A percentile compares a stretch with the other conserved stretches of the same genome.
Conservation (phyloP, 768 basidiomycete genomes). For the Pisolithus marmoratus region DNA sequence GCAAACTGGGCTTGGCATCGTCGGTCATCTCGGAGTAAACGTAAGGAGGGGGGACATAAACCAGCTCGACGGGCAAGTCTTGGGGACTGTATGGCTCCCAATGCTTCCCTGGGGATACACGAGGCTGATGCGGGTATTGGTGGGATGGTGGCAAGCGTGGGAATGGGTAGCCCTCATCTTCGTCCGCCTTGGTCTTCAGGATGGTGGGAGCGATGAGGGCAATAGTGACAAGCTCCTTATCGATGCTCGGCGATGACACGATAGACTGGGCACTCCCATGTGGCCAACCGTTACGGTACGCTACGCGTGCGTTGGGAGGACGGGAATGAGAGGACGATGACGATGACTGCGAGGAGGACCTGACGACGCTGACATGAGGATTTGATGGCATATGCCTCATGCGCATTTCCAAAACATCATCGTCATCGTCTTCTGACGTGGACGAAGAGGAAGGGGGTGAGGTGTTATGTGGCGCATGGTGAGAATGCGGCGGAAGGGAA, state of each 20-base stretch:
- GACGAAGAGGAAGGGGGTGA: conserved; percentile 26
- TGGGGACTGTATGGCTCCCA: conserved; percentile 23
- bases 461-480: conserved; percentile 12
- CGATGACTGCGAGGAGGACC: conserved; percentile 37
- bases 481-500: conserved; percentile 6
- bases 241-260: conserved; percentile 26
- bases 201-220: conserved; percentile 75
- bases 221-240: conserved; percentile 60
- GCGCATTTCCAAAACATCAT: conserved; percentile 65
- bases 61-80: conserved; percentile 59
- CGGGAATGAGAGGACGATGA: conserved; percentile 22
- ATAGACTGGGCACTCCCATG: conserved; percentile 42
- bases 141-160: conserved; percentile 10
- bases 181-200: conserved; percentile 70
- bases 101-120: conserved; percentile 6
- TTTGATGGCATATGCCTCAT: conserved; percentile 22
- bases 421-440: conserved; percentile 41
- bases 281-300: conserved; percentile 17
- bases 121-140: conserved; percentile 2
- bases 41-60: conserved; percentile 58
- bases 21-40: conserved; percentile 12
- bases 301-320: conserved; percentile 25
- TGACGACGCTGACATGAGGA: conserved; percentile 20
- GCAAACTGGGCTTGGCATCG: conserved; percentile 16
- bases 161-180: conserved; percentile 24